Conservation (phyloP, 768 basidiomycete genomes). For the Leccinellum luteum region DNA sequence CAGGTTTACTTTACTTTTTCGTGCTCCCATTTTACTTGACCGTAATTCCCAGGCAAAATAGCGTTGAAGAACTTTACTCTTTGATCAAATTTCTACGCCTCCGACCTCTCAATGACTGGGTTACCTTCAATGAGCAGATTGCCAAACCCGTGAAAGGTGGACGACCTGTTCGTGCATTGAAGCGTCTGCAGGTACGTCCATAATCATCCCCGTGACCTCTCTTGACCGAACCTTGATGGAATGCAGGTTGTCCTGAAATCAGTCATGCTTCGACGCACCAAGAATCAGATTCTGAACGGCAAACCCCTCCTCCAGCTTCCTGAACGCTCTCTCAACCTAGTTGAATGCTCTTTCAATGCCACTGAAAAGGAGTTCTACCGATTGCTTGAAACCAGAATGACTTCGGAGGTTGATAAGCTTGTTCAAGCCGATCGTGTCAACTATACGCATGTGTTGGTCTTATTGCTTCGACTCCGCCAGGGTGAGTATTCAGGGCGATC, state of each 20-base stretch:
- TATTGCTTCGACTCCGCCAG: slow-evolving; percentile 85
- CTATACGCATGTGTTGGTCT: slow-evolving; percentile 68
- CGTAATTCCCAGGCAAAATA: slow-evolving; percentile 66
- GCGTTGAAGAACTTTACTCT: slow-evolving; percentile 84
- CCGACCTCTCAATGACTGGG: slow-evolving; percentile 77
- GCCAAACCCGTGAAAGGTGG: slow-evolving; percentile 75
- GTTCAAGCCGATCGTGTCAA: slow-evolving; percentile 51
- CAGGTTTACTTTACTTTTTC: slow-evolving; percentile 23
- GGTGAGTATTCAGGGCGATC: slow-evolving; percentile 43
- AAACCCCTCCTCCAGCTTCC: slow-evolving; percentile 83
- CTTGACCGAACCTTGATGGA: not conserved
- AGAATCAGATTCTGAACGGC: slow-evolving; percentile 70
- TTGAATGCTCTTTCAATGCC: slow-evolving; percentile 74
- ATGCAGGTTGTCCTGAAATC: slow-evolving; percentile 72
- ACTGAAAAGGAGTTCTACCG: slow-evolving; percentile 81
- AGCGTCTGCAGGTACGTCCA: slow-evolving; percentile 66
- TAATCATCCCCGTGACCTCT: not conserved
- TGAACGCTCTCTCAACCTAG: slow-evolving; percentile 61
- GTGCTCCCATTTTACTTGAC: not conserved
- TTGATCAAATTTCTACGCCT: slow-evolving; percentile 86
- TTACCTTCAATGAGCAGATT: slow-evolving; percentile 76
- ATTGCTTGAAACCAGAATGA: slow-evolving; percentile 66
- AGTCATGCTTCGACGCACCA: slow-evolving; percentile 87
- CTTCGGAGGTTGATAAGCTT: slow-evolving; percentile 63
- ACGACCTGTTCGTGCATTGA: slow-evolving; percentile 67